Conservation (phyloP, 2,329 filamentous ascomycete species). For the Fusarium brachygibbosum region DNA sequence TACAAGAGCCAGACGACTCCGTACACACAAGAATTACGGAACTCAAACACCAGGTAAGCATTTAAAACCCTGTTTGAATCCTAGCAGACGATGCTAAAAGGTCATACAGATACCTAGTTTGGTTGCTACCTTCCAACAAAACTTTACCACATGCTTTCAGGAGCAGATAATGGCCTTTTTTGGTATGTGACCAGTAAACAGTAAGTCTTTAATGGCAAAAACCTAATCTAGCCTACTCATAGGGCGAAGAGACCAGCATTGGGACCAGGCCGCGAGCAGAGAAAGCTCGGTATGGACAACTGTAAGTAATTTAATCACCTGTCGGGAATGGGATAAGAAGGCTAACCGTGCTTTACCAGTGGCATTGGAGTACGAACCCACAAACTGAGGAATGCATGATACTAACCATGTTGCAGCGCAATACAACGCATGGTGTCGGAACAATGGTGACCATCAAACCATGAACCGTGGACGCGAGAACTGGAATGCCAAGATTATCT, state of each 20-base stretch:
- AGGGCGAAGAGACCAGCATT: constrained; percentile 29
- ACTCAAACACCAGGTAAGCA: neutral
- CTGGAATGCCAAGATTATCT: constrained; percentile 53
- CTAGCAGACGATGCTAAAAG: neutral
- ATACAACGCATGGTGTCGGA: constrained; percentile 51
- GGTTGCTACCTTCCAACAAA: neutral
- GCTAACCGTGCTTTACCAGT: constrained; percentile 25
- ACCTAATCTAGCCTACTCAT: neutral
- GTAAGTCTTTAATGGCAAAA: neutral
- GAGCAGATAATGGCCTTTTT: constrained; percentile 35
- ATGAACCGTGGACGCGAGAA: constrained; percentile 34
- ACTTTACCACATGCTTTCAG: constrained; percentile 28
- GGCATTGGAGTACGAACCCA: constrained; percentile 40
- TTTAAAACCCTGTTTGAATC: accelerated
- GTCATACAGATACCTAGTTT: constrained; percentile 18
- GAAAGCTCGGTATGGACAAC: constrained; percentile 27
- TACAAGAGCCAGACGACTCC: neutral
- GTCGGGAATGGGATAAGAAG: neutral
- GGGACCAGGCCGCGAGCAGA: constrained; percentile 37
- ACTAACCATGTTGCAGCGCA: constrained; percentile 41
- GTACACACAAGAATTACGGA: constrained; percentile 1
- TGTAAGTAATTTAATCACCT: constrained; percentile 26
- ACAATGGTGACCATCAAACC: constrained; percentile 48
- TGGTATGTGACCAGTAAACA: constrained; percentile 22
- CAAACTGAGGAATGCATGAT: accelerated